Conservation (phyloP, 352 stramenopile species). For the Plasmopara halstedii region DNA sequence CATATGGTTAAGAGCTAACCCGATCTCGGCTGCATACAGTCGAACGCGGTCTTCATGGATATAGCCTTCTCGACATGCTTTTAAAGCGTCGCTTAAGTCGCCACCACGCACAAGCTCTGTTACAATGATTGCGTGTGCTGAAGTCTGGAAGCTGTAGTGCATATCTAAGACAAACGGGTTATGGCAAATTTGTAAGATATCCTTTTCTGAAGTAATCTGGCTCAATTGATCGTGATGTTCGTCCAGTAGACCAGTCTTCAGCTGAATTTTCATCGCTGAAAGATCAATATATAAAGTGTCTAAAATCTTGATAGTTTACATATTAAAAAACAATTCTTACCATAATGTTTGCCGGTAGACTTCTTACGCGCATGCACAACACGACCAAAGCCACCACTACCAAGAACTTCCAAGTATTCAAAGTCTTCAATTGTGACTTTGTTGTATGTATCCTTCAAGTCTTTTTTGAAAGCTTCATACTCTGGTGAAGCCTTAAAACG, state of each 20-base stretch:
- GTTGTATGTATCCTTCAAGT: slow-evolving; percentile 83
- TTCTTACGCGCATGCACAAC: slow-evolving; percentile 88
- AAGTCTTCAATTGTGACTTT: slow-evolving; percentile 81
- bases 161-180: slow-evolving; percentile 87
- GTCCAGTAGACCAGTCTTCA: slow-evolving; percentile 84
- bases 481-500: slow-evolving; percentile 67
- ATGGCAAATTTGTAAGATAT: slow-evolving; percentile 81
- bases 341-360: slow-evolving; percentile 86
- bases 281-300: slow-evolving; percentile 1
- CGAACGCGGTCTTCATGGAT: slow-evolving; percentile 68
- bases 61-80: slow-evolving; percentile 55
- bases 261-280: slow-evolving; percentile 87
- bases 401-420: slow-evolving; percentile 79
- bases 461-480: slow-evolving; percentile 65
- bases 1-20: slow-evolving; percentile 81
- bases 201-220: slow-evolving; percentile 86
- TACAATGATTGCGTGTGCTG: slow-evolving; percentile 81
- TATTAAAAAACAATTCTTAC: slow-evolving; percentile 16
- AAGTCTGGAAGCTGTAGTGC: slow-evolving; percentile 88
- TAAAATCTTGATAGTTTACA: not conserved
- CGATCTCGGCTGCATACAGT: slow-evolving; percentile 82
- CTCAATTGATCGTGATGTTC: slow-evolving; percentile 76
- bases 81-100: slow-evolving; percentile 71
- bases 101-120: slow-evolving; percentile 79
- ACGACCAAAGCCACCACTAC: slow-evolving; percentile 86